Evolutionary conservation across 331 rosid genomes (phyloP).

Genomic region (Pyrus hybrid): DNA sequence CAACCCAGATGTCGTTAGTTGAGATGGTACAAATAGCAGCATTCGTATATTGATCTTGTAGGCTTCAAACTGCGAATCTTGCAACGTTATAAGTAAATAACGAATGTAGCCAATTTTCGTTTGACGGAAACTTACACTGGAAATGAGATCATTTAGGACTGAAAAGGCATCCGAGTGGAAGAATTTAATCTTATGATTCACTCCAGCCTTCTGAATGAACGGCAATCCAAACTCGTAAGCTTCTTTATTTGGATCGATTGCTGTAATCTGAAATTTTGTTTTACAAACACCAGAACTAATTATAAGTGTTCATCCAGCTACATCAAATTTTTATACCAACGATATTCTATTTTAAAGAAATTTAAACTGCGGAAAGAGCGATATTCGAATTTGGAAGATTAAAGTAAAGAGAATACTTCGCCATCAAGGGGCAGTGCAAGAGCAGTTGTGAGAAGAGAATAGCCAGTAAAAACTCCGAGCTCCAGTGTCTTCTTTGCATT

Average conservation of each 20-base stretch:
- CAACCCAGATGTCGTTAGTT: too few relatives aligned
- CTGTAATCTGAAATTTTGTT: constrained; percentile 27
- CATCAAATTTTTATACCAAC: not conserved
- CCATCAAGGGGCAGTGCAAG: constrained; percentile 46
- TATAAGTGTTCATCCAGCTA: not conserved
- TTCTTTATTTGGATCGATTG: constrained; percentile 34
- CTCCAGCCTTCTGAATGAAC: constrained; percentile 47
- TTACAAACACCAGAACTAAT: not conserved
- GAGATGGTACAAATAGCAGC: too few relatives aligned
- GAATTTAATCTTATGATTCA: constrained; percentile 47
- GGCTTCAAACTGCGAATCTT: too few relatives aligned
- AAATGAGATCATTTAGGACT: constrained; percentile 30
- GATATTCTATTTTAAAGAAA: too few relatives aligned
- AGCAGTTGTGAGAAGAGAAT: constrained; percentile 59
- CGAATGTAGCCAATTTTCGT: too few relatives aligned
- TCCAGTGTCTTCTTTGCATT: constrained; percentile 50
- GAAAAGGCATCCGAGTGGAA: constrained; percentile 35
- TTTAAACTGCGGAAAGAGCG: too few relatives aligned
- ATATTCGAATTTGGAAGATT: too few relatives aligned
- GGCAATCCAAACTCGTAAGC: constrained; percentile 55
- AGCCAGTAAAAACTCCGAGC: constrained; percentile 55
- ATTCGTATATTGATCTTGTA: too few relatives aligned
- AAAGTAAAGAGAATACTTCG: constrained; percentile 7
- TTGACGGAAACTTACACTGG: constrained; percentile 23
- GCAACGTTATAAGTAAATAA: too few relatives aligned